Base-by-base conservation (phyloP, 176 grass and related monocot genomes). In the Avena insularis region DNA sequence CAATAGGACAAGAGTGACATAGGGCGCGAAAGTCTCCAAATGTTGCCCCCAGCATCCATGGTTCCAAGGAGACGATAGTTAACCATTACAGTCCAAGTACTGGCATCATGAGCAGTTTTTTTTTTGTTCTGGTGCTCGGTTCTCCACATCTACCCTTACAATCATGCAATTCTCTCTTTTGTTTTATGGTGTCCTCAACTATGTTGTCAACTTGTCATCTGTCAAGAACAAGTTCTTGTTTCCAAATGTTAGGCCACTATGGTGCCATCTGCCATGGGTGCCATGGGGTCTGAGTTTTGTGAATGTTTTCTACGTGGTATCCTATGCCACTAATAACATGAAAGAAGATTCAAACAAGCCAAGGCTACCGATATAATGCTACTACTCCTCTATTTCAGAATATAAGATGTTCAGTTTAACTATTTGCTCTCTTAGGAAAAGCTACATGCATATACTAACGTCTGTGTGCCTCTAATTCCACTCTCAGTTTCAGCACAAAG, bases 141-240 rank as follows among this genome's bases (percentile, higher is more conserved):
- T 15, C 54, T 23, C 74, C 14, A 35, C 48, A 71, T 35, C 54
- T 62, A 50, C 36, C 29, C 43, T 43, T 60, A 8, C 66, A 63
- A 68, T 81, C 47, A 51, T 61, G 40, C 65, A 49, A 9, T 8
- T 35, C 4, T 77, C 36, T 69, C 36, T 68, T 68, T 53, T 51
- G 23, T 66, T 20, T 74, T 36, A 12, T 51, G 31, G 50, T 1
- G 23, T 59, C 51, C 59, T 83, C 17, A 83, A 36, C 76, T 77
- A 75, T 46, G 51, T 67, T 87, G 70, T 57, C 54, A 57, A 56
- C 54, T 56, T 56, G 16, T 84, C 69, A 21, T 84, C 72, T 71
- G 72, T 20, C 29, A 45, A 73, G 17, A 79, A 73, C 46, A 79
- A 73, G 45, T 46, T 49, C 10, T 7, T 50, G 57, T 7, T 33